Evolutionary conservation across 257 asterid genomes (phyloP).

Genomic region (Solanum microdontum): DNA sequence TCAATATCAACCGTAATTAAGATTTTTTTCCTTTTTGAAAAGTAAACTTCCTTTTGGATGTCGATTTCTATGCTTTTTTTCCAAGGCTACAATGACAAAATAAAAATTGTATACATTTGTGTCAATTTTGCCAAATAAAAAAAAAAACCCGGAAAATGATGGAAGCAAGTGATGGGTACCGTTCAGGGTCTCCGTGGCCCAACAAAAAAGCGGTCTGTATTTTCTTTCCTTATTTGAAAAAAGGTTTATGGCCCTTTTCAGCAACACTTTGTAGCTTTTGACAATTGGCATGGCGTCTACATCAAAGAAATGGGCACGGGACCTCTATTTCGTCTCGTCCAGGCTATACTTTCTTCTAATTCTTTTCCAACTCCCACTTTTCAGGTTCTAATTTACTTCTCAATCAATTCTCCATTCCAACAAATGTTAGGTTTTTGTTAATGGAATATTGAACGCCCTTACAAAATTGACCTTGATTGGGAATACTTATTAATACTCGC

Average conservation of each 20-base stretch:
- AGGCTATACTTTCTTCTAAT: constrained; percentile 36
- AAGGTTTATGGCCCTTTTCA: neutral
- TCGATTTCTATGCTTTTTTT: neutral
- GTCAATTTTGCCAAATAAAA: neutral
- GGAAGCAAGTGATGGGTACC: neutral
- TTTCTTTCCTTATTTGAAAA: neutral
- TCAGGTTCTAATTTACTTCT: constrained; percentile 27
- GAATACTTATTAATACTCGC: neutral
- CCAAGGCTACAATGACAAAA: neutral
- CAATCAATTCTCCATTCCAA: neutral
- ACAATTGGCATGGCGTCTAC: constrained; percentile 30
- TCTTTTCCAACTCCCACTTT: constrained; percentile 54
- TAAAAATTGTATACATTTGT: neutral
- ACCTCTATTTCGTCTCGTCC: constrained; percentile 32
- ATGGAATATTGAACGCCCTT: neutral
- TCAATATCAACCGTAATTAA: neutral
- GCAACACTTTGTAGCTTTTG: neutral
- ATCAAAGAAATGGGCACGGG: constrained; percentile 39
- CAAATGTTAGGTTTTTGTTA: neutral
- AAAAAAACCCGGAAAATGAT: neutral
- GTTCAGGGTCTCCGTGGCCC: neutral
- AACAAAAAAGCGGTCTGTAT: neutral
- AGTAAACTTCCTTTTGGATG: neutral
- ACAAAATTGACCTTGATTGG: neutral
- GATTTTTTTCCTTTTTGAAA: neutral